Evolutionary conservation across 768 basidiomycete species (phyloP).

Genomic region (Porpolomopsis calyptriformis): DNA sequence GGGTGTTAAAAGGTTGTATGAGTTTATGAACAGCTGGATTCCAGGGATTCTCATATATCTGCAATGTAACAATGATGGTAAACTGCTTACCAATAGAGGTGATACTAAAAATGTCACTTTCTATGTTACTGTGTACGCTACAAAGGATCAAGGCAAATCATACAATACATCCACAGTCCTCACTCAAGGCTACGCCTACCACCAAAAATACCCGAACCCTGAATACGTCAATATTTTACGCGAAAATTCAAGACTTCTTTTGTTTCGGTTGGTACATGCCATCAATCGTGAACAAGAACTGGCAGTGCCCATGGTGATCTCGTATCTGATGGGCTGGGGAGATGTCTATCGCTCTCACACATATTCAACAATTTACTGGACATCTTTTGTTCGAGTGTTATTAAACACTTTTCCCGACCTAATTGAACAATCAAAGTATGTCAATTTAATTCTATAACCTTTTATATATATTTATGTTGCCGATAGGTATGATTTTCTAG

Average conservation of each 20-base stretch:
- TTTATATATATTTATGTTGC: too few species aligned
- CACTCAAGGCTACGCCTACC: constrained; percentile 21
- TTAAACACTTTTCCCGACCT: too few species aligned
- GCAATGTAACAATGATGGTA: constrained; percentile 5
- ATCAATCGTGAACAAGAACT: constrained; percentile 30
- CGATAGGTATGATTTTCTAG: too few species aligned
- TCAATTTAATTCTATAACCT: too few species aligned
- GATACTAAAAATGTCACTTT: not conserved
- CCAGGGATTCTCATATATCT: not conserved
- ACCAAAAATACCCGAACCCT: constrained; percentile 8
- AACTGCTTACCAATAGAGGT: constrained; percentile 2
- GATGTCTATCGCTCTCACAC: constrained; percentile 26
- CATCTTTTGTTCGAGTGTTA: constrained; percentile 15
- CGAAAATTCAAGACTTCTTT: constrained; percentile 18
- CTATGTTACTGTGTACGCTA: constrained; percentile 18
- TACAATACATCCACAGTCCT: constrained; percentile 29
- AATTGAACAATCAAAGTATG: too few species aligned
- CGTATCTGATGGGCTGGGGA: constrained; percentile 35
- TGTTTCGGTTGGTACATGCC: constrained; percentile 22
- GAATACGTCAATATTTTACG: not conserved
- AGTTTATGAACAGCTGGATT: not conserved
- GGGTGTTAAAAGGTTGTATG: constrained; percentile 14
- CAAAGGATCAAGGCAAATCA: constrained; percentile 24
- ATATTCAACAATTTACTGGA: constrained; percentile 27
- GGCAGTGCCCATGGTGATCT: constrained; percentile 26